Evolutionary conservation across 306 rosid genomes (phyloP).

Genomic region (Dryas octopetala): DNA sequence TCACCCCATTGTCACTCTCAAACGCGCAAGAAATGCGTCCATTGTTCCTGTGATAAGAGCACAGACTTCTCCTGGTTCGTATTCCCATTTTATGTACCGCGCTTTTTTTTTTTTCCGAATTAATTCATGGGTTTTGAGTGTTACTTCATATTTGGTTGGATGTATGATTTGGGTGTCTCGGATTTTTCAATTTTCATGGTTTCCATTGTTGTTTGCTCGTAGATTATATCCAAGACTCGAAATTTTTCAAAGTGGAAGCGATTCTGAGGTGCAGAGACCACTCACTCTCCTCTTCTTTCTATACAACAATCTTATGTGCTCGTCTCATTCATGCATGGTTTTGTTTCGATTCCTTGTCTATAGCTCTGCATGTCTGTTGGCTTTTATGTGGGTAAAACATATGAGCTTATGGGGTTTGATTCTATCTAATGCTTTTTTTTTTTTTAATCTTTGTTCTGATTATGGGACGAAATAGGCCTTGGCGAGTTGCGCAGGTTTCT

Average conservation of each 20-base stretch:
- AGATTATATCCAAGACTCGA: conserved; percentile 64
- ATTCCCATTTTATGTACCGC: background rate
- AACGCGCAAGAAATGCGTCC: conserved; percentile 34
- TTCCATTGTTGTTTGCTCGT: conserved; percentile 15
- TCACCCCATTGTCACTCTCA: conserved; percentile 38
- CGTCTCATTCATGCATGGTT: background rate
- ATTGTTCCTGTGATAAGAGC: conserved; percentile 59
- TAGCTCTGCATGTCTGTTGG: background rate
- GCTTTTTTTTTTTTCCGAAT: background rate
- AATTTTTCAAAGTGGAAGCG: conserved; percentile 93
- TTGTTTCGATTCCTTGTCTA: background rate
- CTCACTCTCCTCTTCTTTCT: background rate
- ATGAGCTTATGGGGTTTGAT: conserved; percentile 17
- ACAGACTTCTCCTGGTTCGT: conserved; percentile 49
- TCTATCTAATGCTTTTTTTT: conserved; percentile 21
- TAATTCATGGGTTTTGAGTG: background rate
- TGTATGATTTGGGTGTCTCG: conserved; percentile 4
- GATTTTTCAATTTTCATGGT: conserved; percentile 2
- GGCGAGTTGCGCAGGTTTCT: conserved; percentile 76
- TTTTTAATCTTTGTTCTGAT: conserved; percentile 33
- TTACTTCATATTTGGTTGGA: background rate
- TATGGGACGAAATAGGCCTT: conserved; percentile 65
- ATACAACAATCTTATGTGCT: background rate
- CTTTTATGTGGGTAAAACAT: background rate
- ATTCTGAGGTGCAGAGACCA: conserved; percentile 57